Evolutionary conservation across 202 grass and related monocot species (phyloP).

Genomic region (Schoenoplectus tabernaemontani): DNA sequence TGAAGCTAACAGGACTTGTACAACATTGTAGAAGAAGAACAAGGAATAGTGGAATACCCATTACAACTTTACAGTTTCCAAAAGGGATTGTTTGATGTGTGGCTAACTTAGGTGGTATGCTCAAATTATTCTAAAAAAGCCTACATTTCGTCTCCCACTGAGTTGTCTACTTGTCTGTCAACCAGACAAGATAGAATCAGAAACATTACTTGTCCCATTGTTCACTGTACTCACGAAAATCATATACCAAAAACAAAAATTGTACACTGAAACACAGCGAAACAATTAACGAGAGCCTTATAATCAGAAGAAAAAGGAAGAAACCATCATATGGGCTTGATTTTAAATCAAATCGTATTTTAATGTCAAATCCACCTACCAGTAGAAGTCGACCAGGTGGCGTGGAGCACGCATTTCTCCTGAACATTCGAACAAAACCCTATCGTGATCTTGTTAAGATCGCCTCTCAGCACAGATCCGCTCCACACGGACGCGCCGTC

Average conservation of each 20-base stretch:
- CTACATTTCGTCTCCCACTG: neutral
- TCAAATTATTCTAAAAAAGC: neutral
- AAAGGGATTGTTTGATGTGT: neutral
- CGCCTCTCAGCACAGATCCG: slow-evolving; percentile 81
- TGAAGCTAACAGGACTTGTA: neutral
- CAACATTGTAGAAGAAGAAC: neutral
- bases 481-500: slow-evolving; percentile 93
- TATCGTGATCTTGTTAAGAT: slow-evolving; percentile 94
- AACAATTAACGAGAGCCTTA: neutral
- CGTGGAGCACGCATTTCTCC: slow-evolving; percentile 89
- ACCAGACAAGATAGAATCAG: neutral
- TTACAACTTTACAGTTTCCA: neutral
- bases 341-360: neutral
- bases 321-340: neutral
- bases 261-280: neutral
- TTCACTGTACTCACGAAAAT: neutral
- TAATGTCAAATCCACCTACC: slow-evolving; percentile 31
- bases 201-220: neutral
- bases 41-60: neutral
- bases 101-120: neutral
- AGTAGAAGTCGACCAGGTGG: slow-evolving; percentile 75
- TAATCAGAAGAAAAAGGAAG: neutral
- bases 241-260: neutral
- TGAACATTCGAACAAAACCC: slow-evolving; percentile 94
- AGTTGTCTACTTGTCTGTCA: neutral